These are phyloP conservation scores for Zygosaccharomyces bisporus DNA, from an alignment of 805 yeast species.

Conservation along the genomic window DNA sequence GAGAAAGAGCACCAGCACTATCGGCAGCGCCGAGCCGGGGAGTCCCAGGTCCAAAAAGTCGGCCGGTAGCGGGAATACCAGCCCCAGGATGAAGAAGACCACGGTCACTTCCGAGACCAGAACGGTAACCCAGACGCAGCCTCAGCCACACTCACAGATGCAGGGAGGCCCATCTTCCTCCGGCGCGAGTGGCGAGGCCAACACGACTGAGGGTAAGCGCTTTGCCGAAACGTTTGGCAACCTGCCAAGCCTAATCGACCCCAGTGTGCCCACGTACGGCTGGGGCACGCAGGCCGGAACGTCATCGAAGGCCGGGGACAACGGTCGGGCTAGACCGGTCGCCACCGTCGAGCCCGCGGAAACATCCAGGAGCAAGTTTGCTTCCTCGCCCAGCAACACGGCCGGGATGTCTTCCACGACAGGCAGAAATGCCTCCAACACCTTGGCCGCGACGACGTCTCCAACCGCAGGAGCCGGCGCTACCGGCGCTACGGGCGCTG, in stretches of 20 bases:
- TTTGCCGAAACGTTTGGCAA: slow-evolving; percentile 26
- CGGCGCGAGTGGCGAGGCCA: neutral
- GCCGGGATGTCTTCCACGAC: slow-evolving; percentile 9
- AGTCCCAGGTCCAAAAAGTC: neutral
- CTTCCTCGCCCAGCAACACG: too few species aligned
- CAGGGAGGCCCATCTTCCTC: neutral
- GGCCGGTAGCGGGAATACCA: neutral
- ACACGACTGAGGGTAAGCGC: slow-evolving; percentile 3
- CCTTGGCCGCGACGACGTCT: too few species aligned
- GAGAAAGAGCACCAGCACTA: neutral
- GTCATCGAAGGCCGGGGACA: neutral
- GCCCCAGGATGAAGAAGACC: neutral
- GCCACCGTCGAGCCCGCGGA: neutral
- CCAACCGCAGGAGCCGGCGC: too few species aligned
- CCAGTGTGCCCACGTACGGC: slow-evolving; percentile 28
- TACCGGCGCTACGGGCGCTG: too few species aligned
- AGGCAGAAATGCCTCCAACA: too few species aligned
- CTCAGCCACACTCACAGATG: neutral
- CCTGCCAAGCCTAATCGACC: slow-evolving; percentile 31
- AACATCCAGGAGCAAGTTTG: neutral
- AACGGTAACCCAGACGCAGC: neutral
- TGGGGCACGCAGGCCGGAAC: slow-evolving; percentile 1
- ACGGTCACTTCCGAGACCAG: neutral
- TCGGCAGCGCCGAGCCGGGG: neutral
- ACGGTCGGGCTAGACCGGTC: neutral